Evolutionary conservation across 306 rosid species (phyloP), one percentile per base, ranked within the genome.

Genomic region (Castanea sativa): DNA sequence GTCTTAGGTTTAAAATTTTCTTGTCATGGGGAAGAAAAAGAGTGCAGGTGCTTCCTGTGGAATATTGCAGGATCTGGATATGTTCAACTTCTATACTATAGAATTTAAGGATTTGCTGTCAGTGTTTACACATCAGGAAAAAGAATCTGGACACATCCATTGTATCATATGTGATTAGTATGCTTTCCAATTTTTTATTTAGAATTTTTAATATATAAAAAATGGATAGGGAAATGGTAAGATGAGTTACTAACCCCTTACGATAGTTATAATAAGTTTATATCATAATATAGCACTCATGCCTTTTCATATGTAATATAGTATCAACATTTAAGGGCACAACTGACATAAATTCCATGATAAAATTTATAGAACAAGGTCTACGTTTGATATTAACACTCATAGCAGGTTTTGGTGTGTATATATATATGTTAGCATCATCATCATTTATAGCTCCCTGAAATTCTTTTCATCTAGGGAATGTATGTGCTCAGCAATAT

Each of bases 401-500:
- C 0, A 2, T 68, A 25, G 25, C 20, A 18, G 27, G 29, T 68
- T 68, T 35, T 35, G 25, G 63, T 5, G 27, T 14, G 29, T 14
- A 15, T 61, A 56, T 14, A 27, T 14, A 19, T 56, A 73, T 78
- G 19, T 70, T 55, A 33, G 20, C 30, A 45, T 27, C 20, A 12
- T 69, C 15, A 27, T 18, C 15, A 21, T 59, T 23, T 55, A 53
- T 69, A 77, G 41, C 72, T 45, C 14, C 15, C 72, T 45, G 30
- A 81, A 51, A 69, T 73, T 61, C 49, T 32, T 76, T 78, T 75
- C 80, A 71, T 87, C 80, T 76, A 93, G 98, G 96, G 98, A 58
- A 81, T 93, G 93, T 88, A 88, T 83, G 94, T 88, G 58, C 86
- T 93, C 71, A 29, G 88, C 80, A 93, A 93, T 78, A 85, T 93